These are phyloP conservation scores for Primulina tabacum DNA, from an alignment of 257 asterid species.

Conservation along the genomic window DNA sequence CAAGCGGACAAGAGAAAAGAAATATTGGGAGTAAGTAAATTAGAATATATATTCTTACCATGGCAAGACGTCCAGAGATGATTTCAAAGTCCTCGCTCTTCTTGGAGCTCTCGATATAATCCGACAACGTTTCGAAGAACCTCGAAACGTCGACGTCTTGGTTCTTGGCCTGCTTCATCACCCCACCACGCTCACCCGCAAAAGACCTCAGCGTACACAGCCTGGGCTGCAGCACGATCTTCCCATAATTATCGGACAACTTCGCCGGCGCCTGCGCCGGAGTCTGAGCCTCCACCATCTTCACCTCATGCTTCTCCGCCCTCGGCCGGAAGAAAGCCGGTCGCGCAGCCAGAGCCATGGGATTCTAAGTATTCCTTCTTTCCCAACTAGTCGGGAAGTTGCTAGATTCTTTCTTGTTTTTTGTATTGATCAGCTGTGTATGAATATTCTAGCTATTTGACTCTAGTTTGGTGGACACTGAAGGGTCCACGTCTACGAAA, in stretches of 20 bases:
- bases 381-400: neutral
- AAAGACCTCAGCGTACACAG: conserved; percentile 66
- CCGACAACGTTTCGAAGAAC: conserved; percentile 60
- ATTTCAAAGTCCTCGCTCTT: conserved; percentile 82
- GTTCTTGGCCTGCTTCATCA: conserved; percentile 19
- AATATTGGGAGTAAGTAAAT: neutral
- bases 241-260: conserved; percentile 21
- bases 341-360: conserved; percentile 54
- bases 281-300: conserved; percentile 25
- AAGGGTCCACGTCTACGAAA: conserved; percentile 47
- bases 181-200: conserved; percentile 43
- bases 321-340: conserved; percentile 45
- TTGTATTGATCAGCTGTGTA: neutral
- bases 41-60: conserved; percentile 39
- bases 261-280: neutral
- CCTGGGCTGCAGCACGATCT: conserved; percentile 83
- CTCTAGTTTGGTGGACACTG: conserved; percentile 35
- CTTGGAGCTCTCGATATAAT: conserved; percentile 70
- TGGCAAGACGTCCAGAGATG: conserved; percentile 90
- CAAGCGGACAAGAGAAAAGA: neutral
- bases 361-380: neutral
- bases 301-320: conserved; percentile 28
- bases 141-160: conserved; percentile 46
- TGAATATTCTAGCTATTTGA: neutral
- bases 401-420: neutral